Percentiles rank a stretch among this genome's conserved stretches.
Conservation (phyloP, 2,329 filamentous ascomycete species). For the Sclerotinia minor region DNA sequence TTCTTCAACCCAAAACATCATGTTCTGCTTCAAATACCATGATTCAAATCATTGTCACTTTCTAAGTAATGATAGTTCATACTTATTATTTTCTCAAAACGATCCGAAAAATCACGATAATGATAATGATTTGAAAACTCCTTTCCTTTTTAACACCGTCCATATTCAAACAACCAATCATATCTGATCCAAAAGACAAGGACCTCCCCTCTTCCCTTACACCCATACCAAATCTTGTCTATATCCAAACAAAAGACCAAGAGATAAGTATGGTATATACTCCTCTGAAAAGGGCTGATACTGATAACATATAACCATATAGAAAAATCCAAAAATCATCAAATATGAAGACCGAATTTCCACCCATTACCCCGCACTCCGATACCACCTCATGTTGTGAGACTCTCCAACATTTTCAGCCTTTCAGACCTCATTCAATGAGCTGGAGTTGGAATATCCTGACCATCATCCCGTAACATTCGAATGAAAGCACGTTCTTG, state of each 20-base stretch:
- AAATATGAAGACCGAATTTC: constrained; percentile 1
- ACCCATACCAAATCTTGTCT: constrained; percentile 11
- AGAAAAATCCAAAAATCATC: background rate
- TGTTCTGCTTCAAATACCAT: background rate
- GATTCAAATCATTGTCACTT: background rate
- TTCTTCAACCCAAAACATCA: background rate
- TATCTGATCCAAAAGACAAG: constrained; percentile 1
- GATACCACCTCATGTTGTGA: constrained; percentile 20
- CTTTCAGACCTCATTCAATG: constrained; percentile 14
- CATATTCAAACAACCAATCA: background rate
- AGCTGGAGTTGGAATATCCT: constrained; percentile 29
- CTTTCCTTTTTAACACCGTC: constrained; percentile 7
- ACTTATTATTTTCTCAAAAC: background rate
- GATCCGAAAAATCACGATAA: background rate
- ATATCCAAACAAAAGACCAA: background rate
- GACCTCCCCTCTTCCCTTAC: background rate
- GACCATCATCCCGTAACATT: constrained; percentile 37
- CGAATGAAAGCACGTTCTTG: constrained; percentile 37
- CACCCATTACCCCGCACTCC: constrained; percentile 14
- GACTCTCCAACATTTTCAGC: constrained; percentile 8
- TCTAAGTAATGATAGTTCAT: background rate
- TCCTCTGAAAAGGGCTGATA: constrained; percentile 9
- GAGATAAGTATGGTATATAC: constrained; percentile 7
- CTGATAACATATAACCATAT: background rate
- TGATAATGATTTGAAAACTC: background rate